Base-by-base conservation (phyloP, 2,329 filamentous ascomycete genomes). In the Aspergillus pseudonomiae region DNA sequence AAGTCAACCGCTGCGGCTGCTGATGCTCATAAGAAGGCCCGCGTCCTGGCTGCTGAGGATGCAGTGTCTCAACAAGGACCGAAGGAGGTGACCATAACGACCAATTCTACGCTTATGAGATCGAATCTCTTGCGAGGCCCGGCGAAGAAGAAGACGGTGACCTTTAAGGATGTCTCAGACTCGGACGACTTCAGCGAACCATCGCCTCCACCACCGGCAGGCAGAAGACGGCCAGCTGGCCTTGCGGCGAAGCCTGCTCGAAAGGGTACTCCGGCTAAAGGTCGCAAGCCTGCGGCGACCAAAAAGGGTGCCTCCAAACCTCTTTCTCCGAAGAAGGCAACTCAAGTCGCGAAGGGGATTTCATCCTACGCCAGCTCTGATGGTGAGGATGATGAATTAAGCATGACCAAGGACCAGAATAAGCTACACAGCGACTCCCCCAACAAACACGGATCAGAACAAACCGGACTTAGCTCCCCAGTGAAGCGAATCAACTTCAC, bases 311-410 rank as follows among this genome's bases (percentile, higher is more conserved):
- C 66, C 11, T 53, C 69, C 11, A 73, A 81, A 62, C 80, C 80
- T 21, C 70, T 84, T 32, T 83, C 81, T 14, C 82, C 82, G 1
- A 83, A 83, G 73, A 84, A 83, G 67, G 75, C 78, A 34, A 82
- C 77, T 9, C 81, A 83, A 65, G 71, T 83, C 43, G 75, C 80
- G 21, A 83, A 80, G 64, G 74, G 75, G 2, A 67, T 74, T 16
- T 73, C 76, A 2, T 69, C 76, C 4, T 76, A 78, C 52, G 74
- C 71, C 4, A 75, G 74, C 63, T 78, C 79, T 3, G 75, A 79
- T 28, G 76, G 72, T 4, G 77, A 81, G 41, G 81, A 83, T 10
- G 80, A 82, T 65, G 80, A 82, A 63, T 71, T 81, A 39, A 74
- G 71, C 28, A 71, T 70, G 1, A 72, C 68, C 6, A 82, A 80